Evolutionary conservation across 2,329 filamentous ascomycete genomes (phyloP), one percentile per base, ranked within the genome.

Genomic region (Ciborinia camelliae): DNA sequence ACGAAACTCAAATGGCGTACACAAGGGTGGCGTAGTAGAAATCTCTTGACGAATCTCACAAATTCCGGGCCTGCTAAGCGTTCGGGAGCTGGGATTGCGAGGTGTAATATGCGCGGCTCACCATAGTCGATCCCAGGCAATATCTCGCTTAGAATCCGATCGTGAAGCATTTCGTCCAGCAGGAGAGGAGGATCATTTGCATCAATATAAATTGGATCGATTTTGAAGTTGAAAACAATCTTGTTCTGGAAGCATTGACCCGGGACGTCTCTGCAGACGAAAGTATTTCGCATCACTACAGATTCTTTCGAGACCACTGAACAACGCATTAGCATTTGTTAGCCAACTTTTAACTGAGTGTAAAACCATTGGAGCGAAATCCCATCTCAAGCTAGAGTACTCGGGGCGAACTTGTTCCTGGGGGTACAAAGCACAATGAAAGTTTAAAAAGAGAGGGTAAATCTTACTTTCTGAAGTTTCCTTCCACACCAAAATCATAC

Each of bases 151-250:
- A 54, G 18, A 3, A 39, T 18, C 8, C 7, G 1, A 37, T 7
- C 18, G n/a, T 6, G n/a, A 54, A 37, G n/a, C n/a, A 9, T 2
- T 9, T 1, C 7, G 3, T 23, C 5, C 14, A 1, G n/a, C 1
- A 26, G 18, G 4, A 26, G 32, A 14, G 0, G 7, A 2, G 1
- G 8, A 10, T 18, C 51, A 1, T 26, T 8, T 7, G 14, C 18
- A 10, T 37, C 2, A 18, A 54, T 37, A 8, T 54, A 54, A 23
- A 54, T 37, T 1, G 32, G 23, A 23, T 54, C 32, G 51, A 4
- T 15, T 26, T 12, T 6, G n/a, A 37, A 26, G 7, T 54, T n/a
- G 6, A 54, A 18, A 8, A 5, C 12, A 26, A 39, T 54, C 51
- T 39, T 54, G 20, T 5, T 54, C n/a, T 37, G 32, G 12, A 54